Evolutionary conservation across 169 alveolate species (phyloP), one percentile per base, ranked within the genome.

Genomic region (Eimeria necatrix): DNA sequence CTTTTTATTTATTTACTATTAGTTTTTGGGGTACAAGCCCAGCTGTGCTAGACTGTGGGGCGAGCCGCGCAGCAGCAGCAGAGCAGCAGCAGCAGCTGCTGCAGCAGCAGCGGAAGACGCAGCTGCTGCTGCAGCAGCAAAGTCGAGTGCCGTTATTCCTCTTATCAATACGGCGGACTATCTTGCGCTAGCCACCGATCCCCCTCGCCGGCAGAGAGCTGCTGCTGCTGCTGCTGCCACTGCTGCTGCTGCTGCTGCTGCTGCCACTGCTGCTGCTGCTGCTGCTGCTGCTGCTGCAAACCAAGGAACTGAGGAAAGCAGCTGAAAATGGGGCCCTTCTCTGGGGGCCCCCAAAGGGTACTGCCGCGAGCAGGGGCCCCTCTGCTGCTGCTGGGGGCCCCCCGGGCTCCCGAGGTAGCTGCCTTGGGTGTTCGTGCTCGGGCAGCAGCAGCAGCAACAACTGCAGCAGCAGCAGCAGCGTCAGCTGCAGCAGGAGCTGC

Each of bases 191-290:
- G n/a, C n/a, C n/a, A n/a, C n/a, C n/a, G n/a, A n/a, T n/a, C n/a
- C n/a, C n/a, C n/a, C n/a, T n/a, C n/a, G n/a, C n/a, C n/a, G n/a
- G n/a, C n/a, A n/a, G n/a, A n/a, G n/a, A 7, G 73, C 73, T 6
- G 73, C 73, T 6, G 73, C 73, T 6, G 73, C 73, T 6, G 73
- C n/a, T 61, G 73, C 73, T 61, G 73, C 73, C n/a, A 24, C 73
- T 61, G 73, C 73, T 61, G 73, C 73, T 61, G 73, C n/a, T 61
- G 73, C 73, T 10, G 73, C 73, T 61, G 73, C n/a, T 61, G 73
- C 73, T 61, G 73, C 73, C n/a, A 24, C 73, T 61, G 73, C n/a
- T 61, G 73, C 73, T 61, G 73, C n/a, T 61, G 73, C n/a, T 61
- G 73, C n/a, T 61, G 73, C 73, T 61, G 73, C 73, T 61, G 73